phyloP scores from a whole-genome alignment of 768 basidiomycete genomes.

The Leucosporidium scottii region DNA sequence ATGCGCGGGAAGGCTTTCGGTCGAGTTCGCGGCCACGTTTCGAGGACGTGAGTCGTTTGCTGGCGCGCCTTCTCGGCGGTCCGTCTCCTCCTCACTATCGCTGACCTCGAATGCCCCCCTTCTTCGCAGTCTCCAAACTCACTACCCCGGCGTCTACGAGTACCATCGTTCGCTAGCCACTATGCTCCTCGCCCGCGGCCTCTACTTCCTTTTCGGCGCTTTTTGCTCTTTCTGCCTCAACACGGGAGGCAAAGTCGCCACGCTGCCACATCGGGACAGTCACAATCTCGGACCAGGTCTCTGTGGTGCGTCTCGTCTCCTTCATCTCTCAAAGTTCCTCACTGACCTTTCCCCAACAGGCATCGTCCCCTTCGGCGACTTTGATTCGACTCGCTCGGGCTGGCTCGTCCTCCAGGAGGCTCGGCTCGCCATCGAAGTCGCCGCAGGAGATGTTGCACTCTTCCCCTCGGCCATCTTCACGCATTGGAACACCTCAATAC shows the following conservation, averaged over 20 bases:
- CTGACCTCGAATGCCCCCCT: background rate
- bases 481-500: background rate
- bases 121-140: background rate
- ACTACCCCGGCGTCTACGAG: conserved; percentile 1
- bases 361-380: background rate
- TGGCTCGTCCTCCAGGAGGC: background rate
- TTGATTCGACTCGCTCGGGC: conserved; percentile 1
- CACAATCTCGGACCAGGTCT: background rate
- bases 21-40: background rate
- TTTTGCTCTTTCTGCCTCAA: conserved; percentile 1
- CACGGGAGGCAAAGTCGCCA: background rate
- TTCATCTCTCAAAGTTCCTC: too few species aligned
- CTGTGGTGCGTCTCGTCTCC: background rate
- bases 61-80: background rate
- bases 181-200: too few species aligned
- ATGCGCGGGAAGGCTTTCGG: background rate
- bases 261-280: background rate
- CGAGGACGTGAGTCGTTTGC: background rate
- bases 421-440: background rate
- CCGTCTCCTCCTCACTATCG: background rate
- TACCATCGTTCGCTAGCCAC: background rate
- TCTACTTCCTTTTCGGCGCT: conserved; percentile 5
- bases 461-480: conserved; percentile 5
- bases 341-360: background rate
- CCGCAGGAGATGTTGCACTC: conserved; percentile 2